A percentile compares a stretch with the other conserved stretches of the same genome.
These are phyloP conservation scores for Phytophthora pini DNA, from an alignment of 352 stramenopile species.

Conservation along the genomic window DNA sequence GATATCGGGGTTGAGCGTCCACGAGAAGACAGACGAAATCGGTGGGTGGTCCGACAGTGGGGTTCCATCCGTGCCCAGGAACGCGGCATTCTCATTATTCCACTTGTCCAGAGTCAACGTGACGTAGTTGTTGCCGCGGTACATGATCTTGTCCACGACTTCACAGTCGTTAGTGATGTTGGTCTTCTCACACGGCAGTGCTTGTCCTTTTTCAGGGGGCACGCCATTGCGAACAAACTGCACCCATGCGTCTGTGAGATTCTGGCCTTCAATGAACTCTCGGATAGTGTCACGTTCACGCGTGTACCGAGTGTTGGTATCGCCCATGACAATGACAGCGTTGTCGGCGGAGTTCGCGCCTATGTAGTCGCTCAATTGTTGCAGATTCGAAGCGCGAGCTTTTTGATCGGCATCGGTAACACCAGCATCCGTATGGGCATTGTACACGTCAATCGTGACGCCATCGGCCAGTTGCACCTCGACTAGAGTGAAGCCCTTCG, in stretches of 20 bases:
- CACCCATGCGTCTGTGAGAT: too few relatives aligned
- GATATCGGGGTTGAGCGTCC: slow-evolving; percentile 41
- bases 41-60: slow-evolving; percentile 56
- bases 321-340: slow-evolving; percentile 54
- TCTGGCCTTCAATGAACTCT: slow-evolving; percentile 33
- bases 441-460: slow-evolving; percentile 59
- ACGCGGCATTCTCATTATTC: slow-evolving; percentile 48
- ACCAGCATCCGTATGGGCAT: slow-evolving; percentile 52
- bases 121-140: slow-evolving; percentile 56
- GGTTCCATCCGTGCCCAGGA: too few relatives aligned
- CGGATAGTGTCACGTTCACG: slow-evolving; percentile 46
- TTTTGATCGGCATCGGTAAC: slow-evolving; percentile 40
- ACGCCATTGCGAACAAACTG: too few relatives aligned
- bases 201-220: too few relatives aligned
- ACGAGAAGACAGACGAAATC: slow-evolving; percentile 54
- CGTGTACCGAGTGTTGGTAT: slow-evolving; percentile 64
- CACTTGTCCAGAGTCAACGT: slow-evolving; percentile 40
- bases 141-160: slow-evolving; percentile 64
- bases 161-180: too few relatives aligned
- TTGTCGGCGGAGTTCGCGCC: slow-evolving; percentile 58
- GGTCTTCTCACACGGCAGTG: too few relatives aligned
- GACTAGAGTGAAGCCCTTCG: slow-evolving; percentile 58
- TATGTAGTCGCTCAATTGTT: slow-evolving; percentile 53
- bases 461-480: slow-evolving; percentile 52
- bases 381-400: slow-evolving; percentile 43